Evolutionary conservation across 2,329 filamentous ascomycete genomes (phyloP), one percentile per base, ranked within the genome.

Genomic region (Pleurostoma richardsiae): DNA sequence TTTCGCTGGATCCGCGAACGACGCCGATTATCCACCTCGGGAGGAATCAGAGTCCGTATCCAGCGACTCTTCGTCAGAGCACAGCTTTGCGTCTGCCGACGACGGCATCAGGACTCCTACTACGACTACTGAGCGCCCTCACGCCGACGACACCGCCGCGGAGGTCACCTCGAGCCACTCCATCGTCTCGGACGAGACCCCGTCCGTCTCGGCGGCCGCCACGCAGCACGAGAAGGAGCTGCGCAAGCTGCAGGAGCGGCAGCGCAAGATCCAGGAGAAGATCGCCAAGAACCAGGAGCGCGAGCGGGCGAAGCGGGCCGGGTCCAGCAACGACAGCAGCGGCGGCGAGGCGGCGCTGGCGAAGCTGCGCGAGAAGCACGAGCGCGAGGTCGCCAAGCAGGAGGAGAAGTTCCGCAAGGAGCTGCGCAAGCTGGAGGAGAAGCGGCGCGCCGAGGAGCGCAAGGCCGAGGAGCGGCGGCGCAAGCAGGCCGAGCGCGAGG

Each of bases 351-450:
- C 69, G 2, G 69, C 72, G 2, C 52, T 81, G 4, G 71, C 75
- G 30, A 85, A 82, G 60, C 71, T 82, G 6, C 74, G 77, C 30
- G 80, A 85, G 58, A 83, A 79, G 57, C 81, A 87, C 60, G 76
- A 81, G 41, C 72, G 70, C 42, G 82, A 86, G 52, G 61, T 83
- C 0, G 77, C 79, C 40, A 87, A 85, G 59, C 79, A 84, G 44
- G 79, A 85, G 54, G 82, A 82, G 41, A 85, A 83, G 54, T 83
- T 84, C 55, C 74, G 77, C 52, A 75, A 74, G 10, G 84, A 89
- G 57, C 68, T 86, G 41, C 69, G 69, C 51, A 85, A 83, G 62
- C 66, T 87, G 3, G 80, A 88, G 52, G 76, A 81, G 52, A 82
- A 81, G 66, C 79, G 80, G 42, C 70, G 73, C 48, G 76, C 74